phyloP scores from a whole-genome alignment of 1,139 yeast genomes.

The Protomyces inundatus region DNA sequence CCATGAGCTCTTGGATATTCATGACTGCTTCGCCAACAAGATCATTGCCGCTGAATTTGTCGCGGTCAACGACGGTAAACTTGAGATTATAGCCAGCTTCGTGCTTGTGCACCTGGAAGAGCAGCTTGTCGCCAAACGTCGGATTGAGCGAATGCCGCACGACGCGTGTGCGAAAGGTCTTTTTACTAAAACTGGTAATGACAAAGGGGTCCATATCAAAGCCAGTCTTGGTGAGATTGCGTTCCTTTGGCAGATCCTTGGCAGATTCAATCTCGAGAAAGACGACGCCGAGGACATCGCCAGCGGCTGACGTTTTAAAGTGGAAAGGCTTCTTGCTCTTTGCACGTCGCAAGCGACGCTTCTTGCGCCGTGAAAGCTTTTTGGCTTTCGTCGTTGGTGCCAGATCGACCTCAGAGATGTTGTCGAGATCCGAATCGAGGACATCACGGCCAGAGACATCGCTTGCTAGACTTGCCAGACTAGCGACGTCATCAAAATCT shows the following conservation, averaged over 20 bases:
- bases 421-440: slow-evolving; percentile 18
- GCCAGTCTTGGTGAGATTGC: slow-evolving; percentile 58
- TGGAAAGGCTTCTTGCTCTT: slow-evolving; percentile 14
- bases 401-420: background rate
- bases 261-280: slow-evolving; percentile 73
- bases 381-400: background rate
- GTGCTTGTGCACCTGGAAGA: slow-evolving; percentile 66
- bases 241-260: slow-evolving; percentile 61
- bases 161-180: slow-evolving; percentile 81
- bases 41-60: slow-evolving; percentile 75
- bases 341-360: slow-evolving; percentile 2
- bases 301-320: slow-evolving; percentile 14
- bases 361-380: slow-evolving; percentile 1
- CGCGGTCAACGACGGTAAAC: slow-evolving; percentile 76
- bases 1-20: slow-evolving; percentile 48
- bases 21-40: slow-evolving; percentile 64
- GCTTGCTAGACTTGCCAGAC: background rate
- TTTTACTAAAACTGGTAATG: slow-evolving; percentile 82
- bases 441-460: slow-evolving; percentile 1
- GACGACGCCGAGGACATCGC: slow-evolving; percentile 59
- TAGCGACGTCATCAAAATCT: background rate
- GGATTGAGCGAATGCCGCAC: slow-evolving; percentile 80
- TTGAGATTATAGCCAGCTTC: slow-evolving; percentile 63
- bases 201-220: slow-evolving; percentile 97
- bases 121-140: slow-evolving; percentile 68